Percentiles rank a stretch among this genome's conserved stretches.
Conservation (phyloP, 2,329 filamentous ascomycete species). For the Paracoccidioides brasiliensis region DNA sequence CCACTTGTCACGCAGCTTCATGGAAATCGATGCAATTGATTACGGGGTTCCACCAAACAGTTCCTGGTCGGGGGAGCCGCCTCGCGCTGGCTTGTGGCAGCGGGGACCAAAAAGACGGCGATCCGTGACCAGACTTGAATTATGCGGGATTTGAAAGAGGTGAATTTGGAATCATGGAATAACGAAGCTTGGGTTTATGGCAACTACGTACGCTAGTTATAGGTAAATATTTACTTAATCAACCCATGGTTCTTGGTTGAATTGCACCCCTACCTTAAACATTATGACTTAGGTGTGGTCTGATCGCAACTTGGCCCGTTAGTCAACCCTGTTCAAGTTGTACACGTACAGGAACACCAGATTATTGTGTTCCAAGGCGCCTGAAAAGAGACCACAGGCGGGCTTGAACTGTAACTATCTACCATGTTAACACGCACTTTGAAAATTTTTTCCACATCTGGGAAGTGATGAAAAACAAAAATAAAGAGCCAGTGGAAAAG, state of each 20-base stretch:
- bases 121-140: background rate
- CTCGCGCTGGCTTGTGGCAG: background rate
- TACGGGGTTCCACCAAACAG: background rate
- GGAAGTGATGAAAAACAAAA: background rate
- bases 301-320: background rate
- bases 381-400: background rate
- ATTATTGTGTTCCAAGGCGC: background rate
- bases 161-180: background rate
- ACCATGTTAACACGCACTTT: background rate
- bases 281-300: background rate
- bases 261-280: background rate
- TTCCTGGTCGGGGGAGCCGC: background rate
- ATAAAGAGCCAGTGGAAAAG: background rate
- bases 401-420: background rate
- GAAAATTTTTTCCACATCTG: background rate
- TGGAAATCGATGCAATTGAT: background rate
- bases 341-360: background rate
- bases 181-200: background rate
- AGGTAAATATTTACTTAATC: background rate
- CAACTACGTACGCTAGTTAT: background rate
- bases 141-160: background rate
- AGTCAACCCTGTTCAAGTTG: background rate
- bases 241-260: background rate
- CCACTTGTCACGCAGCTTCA: background rate
- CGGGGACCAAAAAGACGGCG: background rate